Evolutionary conservation across 2,329 filamentous ascomycete genomes (phyloP), one percentile per base, ranked within the genome.

Genomic region (Xylariomycetidae sp.): DNA sequence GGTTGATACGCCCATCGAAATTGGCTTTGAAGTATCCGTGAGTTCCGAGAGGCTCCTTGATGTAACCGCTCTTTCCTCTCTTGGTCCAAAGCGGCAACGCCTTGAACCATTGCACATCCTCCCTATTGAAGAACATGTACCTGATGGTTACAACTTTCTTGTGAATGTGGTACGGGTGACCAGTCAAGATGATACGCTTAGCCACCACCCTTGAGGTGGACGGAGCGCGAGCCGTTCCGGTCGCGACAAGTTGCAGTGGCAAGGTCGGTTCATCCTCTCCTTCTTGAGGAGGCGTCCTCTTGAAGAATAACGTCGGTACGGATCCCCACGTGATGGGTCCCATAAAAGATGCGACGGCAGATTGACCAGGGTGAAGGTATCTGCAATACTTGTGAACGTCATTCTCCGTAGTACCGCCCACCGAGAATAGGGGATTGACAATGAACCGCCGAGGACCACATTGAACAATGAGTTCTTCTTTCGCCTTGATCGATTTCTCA

Each of bases 21-120:
- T 85, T 96, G 10, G 92, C 92, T 72, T 98, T 98, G 76, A 97
- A 97, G 68, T 98, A 98, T n/a, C 92, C 92, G 62, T 98, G 92
- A 22, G 92, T 98, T 50, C 92, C 92, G 31, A 98, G 66, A 37
- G 83, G 76, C 69, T 98, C 92, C 70, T 96, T 96, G 69, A 98
- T 80, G 59, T 82, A 96, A 7, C 92, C 92, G 47, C 80, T 86
- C 42, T 92, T 73, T 6, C 92, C 92, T 18, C 90, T 69, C 66
- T 80, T 86, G 5, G 92, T 98, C 89, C 90, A 98, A 44, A 98
- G 64, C 40, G 92, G 90, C 56, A 98, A 61, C 1, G 90, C 90
- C 69, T 95, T 94, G 77, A 97, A 98, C 89, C 92, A 98, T 48
- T 85, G 80, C 19, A 98, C 87, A 46, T 98, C 94, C 52, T 90